phyloP scores from a whole-genome alignment of 176 grass and related monocot genomes.

The sorghum (Sorghum bicolor) region Sorghum_bicolor_NCBIv3 NC_012870.2:14782001-14782500 shows the following conservation, averaged over 20 bases:
- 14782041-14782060: slow-evolving; percentile 2
- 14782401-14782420: slow-evolving; percentile 30
- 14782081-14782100: not conserved
- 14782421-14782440: slow-evolving; percentile 57
- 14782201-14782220: not conserved
- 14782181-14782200: not conserved
- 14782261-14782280: not conserved
- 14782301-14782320: not conserved
- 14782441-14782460: slow-evolving; percentile 58
- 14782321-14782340: not conserved
- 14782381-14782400: slow-evolving; percentile 72
- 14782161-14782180: not conserved
- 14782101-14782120: not conserved
- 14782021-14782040: not conserved
- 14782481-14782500: slow-evolving; percentile 61
- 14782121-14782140: not conserved
- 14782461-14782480: slow-evolving; percentile 50
- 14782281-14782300: not conserved
- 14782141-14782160: not conserved
- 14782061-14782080: not conserved
- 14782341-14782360: not conserved
- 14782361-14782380: slow-evolving; percentile 63
- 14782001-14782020: slow-evolving; percentile 10
- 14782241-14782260: not conserved
- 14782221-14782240: not conserved